A percentile compares a stretch with the other conserved stretches of the same genome.
Conservation (phyloP, 345 rosid species). For the Anastatica hierochuntica region DNA sequence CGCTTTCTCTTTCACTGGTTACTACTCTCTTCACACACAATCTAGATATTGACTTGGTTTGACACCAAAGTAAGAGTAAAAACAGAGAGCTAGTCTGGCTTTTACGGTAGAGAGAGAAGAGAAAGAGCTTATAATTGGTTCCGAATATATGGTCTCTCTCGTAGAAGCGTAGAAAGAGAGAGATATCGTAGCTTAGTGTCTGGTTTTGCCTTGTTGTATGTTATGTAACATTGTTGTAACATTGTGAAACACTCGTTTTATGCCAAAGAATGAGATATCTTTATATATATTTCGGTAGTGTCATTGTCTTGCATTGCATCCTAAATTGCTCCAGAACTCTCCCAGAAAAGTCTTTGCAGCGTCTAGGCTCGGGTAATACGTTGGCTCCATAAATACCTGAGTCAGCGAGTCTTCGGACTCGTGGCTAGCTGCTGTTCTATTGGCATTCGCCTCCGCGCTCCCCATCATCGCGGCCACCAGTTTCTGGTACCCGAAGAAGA, state of each 20-base stretch:
- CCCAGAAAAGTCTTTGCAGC: conserved; percentile 95
- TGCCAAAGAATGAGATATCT: not conserved
- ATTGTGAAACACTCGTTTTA: not conserved
- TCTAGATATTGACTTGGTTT: not conserved
- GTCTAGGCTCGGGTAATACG: conserved; percentile 87
- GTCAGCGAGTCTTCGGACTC: conserved; percentile 51
- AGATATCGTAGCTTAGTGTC: not conserved
- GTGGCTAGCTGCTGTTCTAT: conserved; percentile 34
- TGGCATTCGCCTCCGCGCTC: conserved; percentile 48
- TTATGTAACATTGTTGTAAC: conserved; percentile 13
- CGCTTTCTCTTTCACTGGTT: conserved; percentile 9
- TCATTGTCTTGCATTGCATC: conserved; percentile 9
- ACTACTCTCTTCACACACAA: conserved; percentile 19
- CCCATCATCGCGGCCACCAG: conserved; percentile 70
- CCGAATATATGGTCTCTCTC: no score
- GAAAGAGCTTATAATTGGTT: no score
- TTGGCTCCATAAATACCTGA: conserved; percentile 66
- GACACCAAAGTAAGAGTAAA: not conserved
- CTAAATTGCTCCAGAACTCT: conserved; percentile 42
- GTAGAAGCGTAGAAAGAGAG: not conserved
- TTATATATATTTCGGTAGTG: not conserved
- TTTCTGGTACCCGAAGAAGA: conserved; percentile 65
- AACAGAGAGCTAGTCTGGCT: not conserved
- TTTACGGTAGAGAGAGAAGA: no score
- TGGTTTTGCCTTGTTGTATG: conserved; percentile 4